A percentile compares a stretch with the other conserved stretches of the same genome.
Evolutionary conservation across 176 grass and related monocot species (phyloP).

Genomic region (Pontederia crassipes): DNA sequence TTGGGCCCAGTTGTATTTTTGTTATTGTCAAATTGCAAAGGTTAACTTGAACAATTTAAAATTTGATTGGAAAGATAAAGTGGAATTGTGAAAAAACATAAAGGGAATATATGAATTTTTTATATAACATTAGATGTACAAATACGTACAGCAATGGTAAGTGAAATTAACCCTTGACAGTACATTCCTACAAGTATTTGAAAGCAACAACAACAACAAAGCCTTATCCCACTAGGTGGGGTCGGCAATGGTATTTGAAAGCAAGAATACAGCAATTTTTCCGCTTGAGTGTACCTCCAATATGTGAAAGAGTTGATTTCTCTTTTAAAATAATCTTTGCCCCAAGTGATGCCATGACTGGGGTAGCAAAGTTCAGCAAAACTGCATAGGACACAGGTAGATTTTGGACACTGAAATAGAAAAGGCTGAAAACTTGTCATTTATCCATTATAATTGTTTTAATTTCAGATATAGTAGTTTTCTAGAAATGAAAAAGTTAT

Average conservation of each 20-base stretch:
- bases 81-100: no score
- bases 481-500: background rate
- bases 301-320: conserved; percentile 5
- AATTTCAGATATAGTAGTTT: background rate
- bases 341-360: conserved; percentile 21
- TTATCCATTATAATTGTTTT: conserved; percentile 2
- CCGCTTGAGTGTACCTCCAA: conserved; percentile 17
- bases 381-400: conserved; percentile 26
- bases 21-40: no score
- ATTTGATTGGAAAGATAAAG: no score
- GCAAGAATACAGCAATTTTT: no score
- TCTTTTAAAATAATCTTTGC: conserved; percentile 19
- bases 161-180: no score
- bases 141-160: no score
- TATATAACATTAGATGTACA: no score
- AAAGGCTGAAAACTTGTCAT: conserved; percentile 12
- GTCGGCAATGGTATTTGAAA: no score
- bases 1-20: no score
- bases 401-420: conserved; percentile 30
- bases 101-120: no score
- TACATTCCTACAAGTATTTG: no score
- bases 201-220: background rate
- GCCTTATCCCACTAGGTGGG: background rate
- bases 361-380: conserved; percentile 16
- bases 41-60: no score